phyloP scores from a whole-genome alignment of 139 green algal species.

The Choricystis sp. region DNA sequence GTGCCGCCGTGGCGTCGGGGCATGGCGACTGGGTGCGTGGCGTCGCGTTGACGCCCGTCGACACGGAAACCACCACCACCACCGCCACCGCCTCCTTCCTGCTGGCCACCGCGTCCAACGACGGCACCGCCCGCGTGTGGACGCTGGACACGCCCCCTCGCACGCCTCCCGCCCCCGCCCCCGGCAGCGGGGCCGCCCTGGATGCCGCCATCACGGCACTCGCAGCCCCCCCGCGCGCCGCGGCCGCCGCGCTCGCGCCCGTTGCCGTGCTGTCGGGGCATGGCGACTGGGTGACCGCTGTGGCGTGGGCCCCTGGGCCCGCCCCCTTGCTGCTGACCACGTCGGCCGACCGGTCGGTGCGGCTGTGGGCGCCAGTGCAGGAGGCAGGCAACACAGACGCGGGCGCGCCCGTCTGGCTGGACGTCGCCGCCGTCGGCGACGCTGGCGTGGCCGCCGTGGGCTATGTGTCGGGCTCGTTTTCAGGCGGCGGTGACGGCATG shows the following conservation, averaged over 20 bases:
- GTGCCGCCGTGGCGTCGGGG: slow-evolving; percentile 36
- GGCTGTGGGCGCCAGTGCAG: slow-evolving; percentile 67
- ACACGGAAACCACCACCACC: not conserved
- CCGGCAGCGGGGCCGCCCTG: not conserved
- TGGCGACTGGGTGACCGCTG: slow-evolving; percentile 87
- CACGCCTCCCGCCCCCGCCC: not conserved
- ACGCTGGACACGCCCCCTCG: slow-evolving; percentile 16
- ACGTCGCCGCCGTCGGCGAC: slow-evolving; percentile 65
- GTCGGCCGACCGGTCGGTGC: slow-evolving; percentile 92
- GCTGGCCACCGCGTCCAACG: slow-evolving; percentile 75
- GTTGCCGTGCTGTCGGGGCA: slow-evolving; percentile 65
- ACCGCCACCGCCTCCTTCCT: slow-evolving; percentile 34
- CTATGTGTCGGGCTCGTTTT: slow-evolving; percentile 51
- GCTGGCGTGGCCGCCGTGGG: slow-evolving; percentile 50
- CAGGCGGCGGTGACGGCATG: slow-evolving; percentile 34
- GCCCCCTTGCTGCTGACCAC: slow-evolving; percentile 54
- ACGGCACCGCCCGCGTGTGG: slow-evolving; percentile 60
- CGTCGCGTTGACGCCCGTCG: slow-evolving; percentile 40
- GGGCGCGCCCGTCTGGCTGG: slow-evolving; percentile 86
- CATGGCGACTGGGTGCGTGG: slow-evolving; percentile 73
- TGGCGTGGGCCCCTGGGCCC: slow-evolving; percentile 44
- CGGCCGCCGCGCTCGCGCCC: not conserved
- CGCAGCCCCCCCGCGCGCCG: not conserved
- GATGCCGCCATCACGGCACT: not conserved
- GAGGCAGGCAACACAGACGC: slow-evolving; percentile 24